phyloP scores from a whole-genome alignment of 192 early-diverging fungal species.

The Thamnidium elegans region DNA sequence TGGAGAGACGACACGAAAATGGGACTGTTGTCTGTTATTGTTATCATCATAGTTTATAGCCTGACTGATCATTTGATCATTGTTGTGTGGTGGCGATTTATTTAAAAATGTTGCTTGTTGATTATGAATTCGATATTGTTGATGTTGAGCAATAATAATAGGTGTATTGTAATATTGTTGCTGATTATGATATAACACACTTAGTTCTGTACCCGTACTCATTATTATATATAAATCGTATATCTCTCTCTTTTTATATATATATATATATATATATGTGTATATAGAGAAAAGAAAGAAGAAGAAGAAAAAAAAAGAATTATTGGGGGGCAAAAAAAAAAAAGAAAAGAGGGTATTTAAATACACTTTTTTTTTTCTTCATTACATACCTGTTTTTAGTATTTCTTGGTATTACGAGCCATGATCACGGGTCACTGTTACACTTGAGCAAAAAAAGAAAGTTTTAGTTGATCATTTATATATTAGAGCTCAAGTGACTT shows the following conservation, averaged over 20 bases:
- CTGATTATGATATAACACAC: neutral
- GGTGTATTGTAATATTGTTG: conserved; percentile 3
- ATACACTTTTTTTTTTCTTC: conserved; percentile 11
- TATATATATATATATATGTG: too few relatives aligned
- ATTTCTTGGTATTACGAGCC: neutral
- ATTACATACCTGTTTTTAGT: neutral
- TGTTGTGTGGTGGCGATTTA: neutral
- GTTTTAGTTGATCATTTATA: neutral
- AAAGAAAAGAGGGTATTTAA: conserved; percentile 7
- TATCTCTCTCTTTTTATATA: too few relatives aligned
- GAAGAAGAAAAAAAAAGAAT: conserved; percentile 3
- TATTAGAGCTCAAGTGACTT: too few relatives aligned
- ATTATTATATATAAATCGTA: too few relatives aligned
- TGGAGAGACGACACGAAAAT: neutral
- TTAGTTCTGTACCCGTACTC: conserved; percentile 15
- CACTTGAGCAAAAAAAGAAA: neutral
- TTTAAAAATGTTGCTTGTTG: neutral
- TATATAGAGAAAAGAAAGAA: conserved; percentile 5
- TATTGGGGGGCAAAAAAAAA: neutral
- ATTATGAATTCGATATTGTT: too few relatives aligned
- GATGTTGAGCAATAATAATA: too few relatives aligned
- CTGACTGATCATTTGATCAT: neutral
- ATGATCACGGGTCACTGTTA: conserved; percentile 7
- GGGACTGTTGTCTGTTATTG: neutral
- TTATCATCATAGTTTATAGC: neutral